phyloP scores from a whole-genome alignment of 352 stramenopile genomes.

The Ophiocytium majus region DNA sequence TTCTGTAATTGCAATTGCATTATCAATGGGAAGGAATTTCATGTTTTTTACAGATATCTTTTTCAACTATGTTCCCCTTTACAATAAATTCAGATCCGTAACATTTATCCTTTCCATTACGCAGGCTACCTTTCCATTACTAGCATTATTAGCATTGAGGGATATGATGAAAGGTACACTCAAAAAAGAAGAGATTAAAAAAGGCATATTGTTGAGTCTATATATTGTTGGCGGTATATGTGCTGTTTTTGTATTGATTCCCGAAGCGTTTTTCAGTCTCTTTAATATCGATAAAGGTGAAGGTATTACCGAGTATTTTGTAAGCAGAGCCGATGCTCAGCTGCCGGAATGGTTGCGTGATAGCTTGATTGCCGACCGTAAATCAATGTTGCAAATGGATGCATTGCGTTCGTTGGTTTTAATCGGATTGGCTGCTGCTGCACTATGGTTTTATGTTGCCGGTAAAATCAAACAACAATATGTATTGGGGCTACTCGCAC shows the following conservation, averaged over 20 bases:
- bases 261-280: no score
- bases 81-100: constrained; percentile 10
- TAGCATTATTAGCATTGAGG: not conserved
- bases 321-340: no score
- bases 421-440: not conserved
- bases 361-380: no score
- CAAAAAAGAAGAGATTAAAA: not conserved
- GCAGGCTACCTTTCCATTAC: not conserved
- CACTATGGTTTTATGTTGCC: not conserved
- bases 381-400: not conserved
- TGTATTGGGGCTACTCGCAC: not conserved
- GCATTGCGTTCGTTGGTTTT: constrained; percentile 2
- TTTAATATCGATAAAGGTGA: no score
- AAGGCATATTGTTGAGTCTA: no score
- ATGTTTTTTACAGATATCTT: not conserved
- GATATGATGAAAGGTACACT: not conserved
- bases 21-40: not conserved
- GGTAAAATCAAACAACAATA: not conserved
- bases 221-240: no score
- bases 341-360: no score
- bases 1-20: constrained; percentile 2
- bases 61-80: not conserved
- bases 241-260: no score
- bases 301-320: no score
- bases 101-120: not conserved